A percentile compares a stretch with the other conserved stretches of the same genome.
These are phyloP conservation scores for Tetrahymena elliotti DNA, from an alignment of 73 alveolate species.

Conservation along the genomic window DNA sequence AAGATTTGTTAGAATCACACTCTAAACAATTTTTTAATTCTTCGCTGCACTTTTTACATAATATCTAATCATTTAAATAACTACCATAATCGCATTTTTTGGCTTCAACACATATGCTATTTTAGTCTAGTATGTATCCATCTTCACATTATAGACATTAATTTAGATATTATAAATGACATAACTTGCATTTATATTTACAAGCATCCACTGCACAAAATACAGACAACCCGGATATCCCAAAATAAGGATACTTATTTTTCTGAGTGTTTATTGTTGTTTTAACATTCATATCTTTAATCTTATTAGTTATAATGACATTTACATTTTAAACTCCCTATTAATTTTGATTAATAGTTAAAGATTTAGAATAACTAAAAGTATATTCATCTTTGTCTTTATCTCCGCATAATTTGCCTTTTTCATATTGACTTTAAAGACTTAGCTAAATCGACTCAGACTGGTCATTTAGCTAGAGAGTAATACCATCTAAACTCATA, in stretches of 20 bases:
- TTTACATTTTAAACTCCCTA: background rate
- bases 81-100: background rate
- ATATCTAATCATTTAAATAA: background rate
- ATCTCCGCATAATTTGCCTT: background rate
- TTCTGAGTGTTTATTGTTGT: background rate
- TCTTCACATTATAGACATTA: background rate
- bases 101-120: background rate
- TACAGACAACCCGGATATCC: background rate
- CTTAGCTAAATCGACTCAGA: background rate
- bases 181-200: background rate
- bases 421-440: background rate
- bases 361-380: background rate
- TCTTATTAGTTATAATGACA: background rate
- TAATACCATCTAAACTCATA: background rate
- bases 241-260: background rate
- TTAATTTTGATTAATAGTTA: background rate
- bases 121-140: background rate
- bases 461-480: background rate
- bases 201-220: background rate
- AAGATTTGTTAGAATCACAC: background rate
- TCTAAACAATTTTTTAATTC: background rate
- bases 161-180: background rate
- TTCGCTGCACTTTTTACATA: background rate
- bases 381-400: background rate
- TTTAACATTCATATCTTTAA: background rate